phyloP scores from a whole-genome alignment of 2,329 filamentous ascomycete species.

The Diaporthe vaccinii region DNA sequence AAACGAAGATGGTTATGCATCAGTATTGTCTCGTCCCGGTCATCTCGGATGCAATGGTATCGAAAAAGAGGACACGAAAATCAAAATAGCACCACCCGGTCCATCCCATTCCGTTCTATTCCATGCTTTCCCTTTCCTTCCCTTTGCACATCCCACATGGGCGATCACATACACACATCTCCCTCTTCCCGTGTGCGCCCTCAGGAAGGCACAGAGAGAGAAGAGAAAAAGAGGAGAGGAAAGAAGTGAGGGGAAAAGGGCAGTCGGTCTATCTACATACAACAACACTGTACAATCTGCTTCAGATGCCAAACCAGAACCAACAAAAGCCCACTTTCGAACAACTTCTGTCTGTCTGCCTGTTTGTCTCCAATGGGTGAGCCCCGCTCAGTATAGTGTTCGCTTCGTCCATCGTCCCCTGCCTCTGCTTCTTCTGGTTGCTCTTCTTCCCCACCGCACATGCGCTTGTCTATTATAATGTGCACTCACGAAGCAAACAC shows the following conservation, averaged over 20 bases:
- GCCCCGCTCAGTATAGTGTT: slow-evolving; percentile 13
- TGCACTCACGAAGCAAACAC: slow-evolving; percentile 6
- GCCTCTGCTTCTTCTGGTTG: not conserved
- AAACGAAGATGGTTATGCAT: not conserved
- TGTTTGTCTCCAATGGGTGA: not conserved
- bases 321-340: not conserved
- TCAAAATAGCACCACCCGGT: not conserved
- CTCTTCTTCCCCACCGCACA: not conserved
- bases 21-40: slow-evolving; percentile 3
- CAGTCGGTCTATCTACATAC: slow-evolving; percentile 23
- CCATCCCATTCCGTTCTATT: not conserved
- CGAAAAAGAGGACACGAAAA: slow-evolving; percentile 42
- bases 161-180: not conserved
- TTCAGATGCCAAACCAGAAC: slow-evolving; percentile 7
- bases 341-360: not conserved
- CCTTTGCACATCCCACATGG: not conserved
- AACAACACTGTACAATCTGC: slow-evolving; percentile 31
- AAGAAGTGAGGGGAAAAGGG: slow-evolving; percentile 1
- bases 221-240: not conserved
- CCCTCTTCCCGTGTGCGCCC: not conserved
- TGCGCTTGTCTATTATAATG: slow-evolving; percentile 18
- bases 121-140: not conserved
- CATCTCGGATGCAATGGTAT: slow-evolving; percentile 50
- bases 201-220: not conserved
- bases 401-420: not conserved